Conservation (phyloP, 495 filamentous ascomycete species). For the Daldinia caldariorum region DNA sequence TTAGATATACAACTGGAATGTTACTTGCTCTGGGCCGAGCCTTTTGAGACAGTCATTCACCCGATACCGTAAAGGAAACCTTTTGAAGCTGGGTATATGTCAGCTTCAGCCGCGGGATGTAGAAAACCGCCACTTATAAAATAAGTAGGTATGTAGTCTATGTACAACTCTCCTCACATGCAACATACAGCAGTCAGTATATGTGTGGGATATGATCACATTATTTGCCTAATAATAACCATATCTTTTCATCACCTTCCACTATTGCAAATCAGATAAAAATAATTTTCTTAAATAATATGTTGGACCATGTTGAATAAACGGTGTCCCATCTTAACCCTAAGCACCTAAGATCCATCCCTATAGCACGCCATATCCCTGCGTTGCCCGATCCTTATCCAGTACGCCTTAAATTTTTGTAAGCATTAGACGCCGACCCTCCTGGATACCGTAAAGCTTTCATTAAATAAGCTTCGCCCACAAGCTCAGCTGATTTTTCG, state of each 20-base stretch:
- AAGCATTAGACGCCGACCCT: slow-evolving; percentile 24
- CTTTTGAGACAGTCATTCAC: background rate
- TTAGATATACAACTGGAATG: slow-evolving; percentile 19
- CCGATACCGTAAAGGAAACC: background rate
- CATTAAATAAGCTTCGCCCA: slow-evolving; percentile 10
- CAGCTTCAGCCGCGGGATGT: slow-evolving; percentile 10
- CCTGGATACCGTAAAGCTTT: slow-evolving; percentile 15
- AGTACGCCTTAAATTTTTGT: slow-evolving; percentile 31
- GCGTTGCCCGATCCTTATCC: slow-evolving; percentile 5
- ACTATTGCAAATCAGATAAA: background rate
- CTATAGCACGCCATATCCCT: slow-evolving; percentile 5
- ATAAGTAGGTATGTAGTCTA: background rate
- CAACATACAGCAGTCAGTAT: slow-evolving; percentile 2
- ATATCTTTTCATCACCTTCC: slow-evolving; percentile 12
- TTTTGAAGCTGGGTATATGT: background rate
- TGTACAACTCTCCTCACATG: slow-evolving; percentile 12
- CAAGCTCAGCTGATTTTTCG: slow-evolving; percentile 18
- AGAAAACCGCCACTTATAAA: background rate
- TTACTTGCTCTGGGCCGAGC: background rate
- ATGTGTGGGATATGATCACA: background rate
- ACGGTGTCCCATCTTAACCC: slow-evolving; percentile 9
- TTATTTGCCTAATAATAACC: slow-evolving; percentile 4
- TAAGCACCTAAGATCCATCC: background rate
- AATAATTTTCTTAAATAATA: background rate
- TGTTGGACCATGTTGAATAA: slow-evolving; percentile 32